Conservation (phyloP, 2,329 filamentous ascomycete genomes). For the Paracorniculantispora psalliotae region DNA sequence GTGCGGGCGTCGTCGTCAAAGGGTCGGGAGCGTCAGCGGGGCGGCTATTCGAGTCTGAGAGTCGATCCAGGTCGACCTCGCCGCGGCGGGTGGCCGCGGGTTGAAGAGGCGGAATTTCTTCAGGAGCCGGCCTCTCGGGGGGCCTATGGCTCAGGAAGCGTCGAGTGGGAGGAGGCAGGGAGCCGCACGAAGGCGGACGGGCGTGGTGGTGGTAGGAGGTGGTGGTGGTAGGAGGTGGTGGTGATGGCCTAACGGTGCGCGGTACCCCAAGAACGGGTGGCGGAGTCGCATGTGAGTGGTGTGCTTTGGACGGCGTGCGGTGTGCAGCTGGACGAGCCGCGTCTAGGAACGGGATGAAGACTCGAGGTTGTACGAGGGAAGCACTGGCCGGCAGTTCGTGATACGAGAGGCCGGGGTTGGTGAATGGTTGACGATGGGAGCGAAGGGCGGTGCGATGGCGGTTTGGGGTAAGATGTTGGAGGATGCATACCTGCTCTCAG, state of each 20-base stretch:
- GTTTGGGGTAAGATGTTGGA: constrained; percentile 9
- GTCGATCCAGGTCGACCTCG: constrained; percentile 38
- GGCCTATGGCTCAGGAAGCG: constrained; percentile 9
- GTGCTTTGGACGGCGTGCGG: background rate
- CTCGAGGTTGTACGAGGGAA: background rate
- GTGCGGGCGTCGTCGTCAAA: constrained; percentile 27
- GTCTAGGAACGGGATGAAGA: background rate
- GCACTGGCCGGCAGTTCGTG: background rate
- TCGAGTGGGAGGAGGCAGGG: background rate
- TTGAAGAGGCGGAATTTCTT: constrained; percentile 16
- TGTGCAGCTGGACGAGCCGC: background rate
- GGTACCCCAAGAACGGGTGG: background rate
- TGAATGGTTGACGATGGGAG: background rate
- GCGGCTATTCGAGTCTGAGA: constrained; percentile 29
- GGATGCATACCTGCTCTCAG: no score
- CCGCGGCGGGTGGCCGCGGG: constrained; percentile 36
- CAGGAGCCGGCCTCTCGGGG: constrained; percentile 10
- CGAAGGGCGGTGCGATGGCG: background rate
- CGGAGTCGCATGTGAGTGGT: constrained; percentile 2
- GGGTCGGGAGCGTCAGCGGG: constrained; percentile 52
- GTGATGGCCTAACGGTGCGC: constrained; percentile 3
- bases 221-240: no score
- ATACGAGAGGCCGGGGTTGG: background rate
- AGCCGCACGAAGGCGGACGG: background rate
- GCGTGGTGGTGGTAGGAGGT: no score